Conservation (phyloP, 2,329 filamentous ascomycete species). For the Cordyceps javanica region DNA sequence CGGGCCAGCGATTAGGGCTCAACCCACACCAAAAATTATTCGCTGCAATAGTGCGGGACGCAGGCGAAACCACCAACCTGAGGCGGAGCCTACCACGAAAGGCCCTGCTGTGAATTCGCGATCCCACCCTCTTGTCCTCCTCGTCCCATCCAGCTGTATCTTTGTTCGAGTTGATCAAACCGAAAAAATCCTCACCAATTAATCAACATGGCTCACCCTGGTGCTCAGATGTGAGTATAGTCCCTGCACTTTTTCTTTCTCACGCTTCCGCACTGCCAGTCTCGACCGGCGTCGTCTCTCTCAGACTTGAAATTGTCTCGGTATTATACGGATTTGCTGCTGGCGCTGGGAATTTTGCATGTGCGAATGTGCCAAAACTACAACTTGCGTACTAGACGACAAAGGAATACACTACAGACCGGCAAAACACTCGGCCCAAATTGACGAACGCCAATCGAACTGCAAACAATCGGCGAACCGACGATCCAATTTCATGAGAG, state of each 20-base stretch:
- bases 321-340: not conserved
- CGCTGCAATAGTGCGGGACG: conserved; percentile 5
- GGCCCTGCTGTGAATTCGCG: conserved; percentile 7
- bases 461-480: not conserved
- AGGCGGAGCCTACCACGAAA: conserved; percentile 11
- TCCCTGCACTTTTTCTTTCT: conserved; percentile 8
- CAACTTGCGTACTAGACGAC: not conserved
- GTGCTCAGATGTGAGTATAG: conserved; percentile 55
- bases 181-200: conserved; percentile 16
- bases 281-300: not conserved
- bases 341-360: not conserved
- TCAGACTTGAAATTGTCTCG: not conserved
- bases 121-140: conserved; percentile 8
- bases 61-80: conserved; percentile 3
- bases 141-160: conserved; percentile 1
- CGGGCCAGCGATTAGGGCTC: conserved; percentile 22
- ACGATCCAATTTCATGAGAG: not conserved
- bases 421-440: not conserved
- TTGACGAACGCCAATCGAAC: not conserved
- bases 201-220: conserved; percentile 55
- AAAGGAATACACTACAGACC: not conserved
- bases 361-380: not conserved
- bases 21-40: conserved; percentile 25
- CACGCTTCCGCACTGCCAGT: not conserved
- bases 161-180: conserved; percentile 3